Evolutionary conservation across 257 asterid species (phyloP).

Genomic region (Salvia rosmarinus): DNA sequence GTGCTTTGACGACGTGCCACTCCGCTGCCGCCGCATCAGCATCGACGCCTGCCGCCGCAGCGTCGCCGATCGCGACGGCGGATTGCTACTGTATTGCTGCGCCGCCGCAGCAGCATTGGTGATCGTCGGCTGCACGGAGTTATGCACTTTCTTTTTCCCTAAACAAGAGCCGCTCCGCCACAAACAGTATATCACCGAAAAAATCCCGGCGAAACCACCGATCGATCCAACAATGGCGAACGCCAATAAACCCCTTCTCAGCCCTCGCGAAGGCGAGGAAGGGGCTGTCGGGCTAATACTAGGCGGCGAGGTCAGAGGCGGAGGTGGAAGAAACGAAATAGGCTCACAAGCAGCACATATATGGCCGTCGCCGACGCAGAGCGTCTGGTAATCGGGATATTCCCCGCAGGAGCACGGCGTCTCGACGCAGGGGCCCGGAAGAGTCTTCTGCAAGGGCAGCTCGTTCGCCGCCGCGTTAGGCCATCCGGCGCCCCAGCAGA

Average conservation of each 20-base stretch:
- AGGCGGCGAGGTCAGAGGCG: constrained; percentile 35
- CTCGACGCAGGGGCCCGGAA: constrained; percentile 76
- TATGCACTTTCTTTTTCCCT: constrained; percentile 84
- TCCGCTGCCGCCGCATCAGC: constrained; percentile 85
- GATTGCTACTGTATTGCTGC: constrained; percentile 58
- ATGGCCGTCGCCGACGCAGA: constrained; percentile 74
- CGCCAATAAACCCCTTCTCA: constrained; percentile 62
- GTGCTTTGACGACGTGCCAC: constrained; percentile 86
- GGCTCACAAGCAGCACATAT: constrained; percentile 81
- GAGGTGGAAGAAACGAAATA: neutral
- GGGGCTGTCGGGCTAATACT: neutral
- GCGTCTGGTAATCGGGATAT: constrained; percentile 64
- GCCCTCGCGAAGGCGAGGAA: constrained; percentile 49
- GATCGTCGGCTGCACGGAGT: constrained; percentile 88
- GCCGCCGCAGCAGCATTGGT: constrained; percentile 40
- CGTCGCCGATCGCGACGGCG: constrained; percentile 81
- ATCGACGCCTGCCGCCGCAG: constrained; percentile 80
- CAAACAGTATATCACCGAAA: constrained; percentile 60
- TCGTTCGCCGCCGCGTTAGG: constrained; percentile 38
- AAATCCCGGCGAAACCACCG: constrained; percentile 79
- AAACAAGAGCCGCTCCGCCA: constrained; percentile 76
- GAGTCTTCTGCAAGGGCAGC: constrained; percentile 58
- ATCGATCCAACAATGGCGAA: constrained; percentile 82
- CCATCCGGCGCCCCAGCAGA: constrained; percentile 95
- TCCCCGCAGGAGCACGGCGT: constrained; percentile 61